Evolutionary conservation across 2,329 filamentous ascomycete species (phyloP), one percentile per base, ranked within the genome.

Genomic region (Talaromyces albobiverticillius): DNA sequence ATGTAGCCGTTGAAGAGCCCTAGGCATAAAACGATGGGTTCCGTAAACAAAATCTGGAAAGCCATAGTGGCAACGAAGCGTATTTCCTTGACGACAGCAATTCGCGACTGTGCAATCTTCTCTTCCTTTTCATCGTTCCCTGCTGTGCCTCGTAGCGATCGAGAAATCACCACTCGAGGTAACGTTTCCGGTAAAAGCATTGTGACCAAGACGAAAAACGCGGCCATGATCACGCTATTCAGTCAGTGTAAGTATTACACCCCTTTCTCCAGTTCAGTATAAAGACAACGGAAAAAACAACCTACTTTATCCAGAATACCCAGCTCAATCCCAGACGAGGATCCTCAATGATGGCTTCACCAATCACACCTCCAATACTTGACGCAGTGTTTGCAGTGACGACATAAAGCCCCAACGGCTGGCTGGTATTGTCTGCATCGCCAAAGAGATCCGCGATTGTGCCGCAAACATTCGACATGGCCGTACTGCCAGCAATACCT

Each of bases 331-430:
- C 70, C 57, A 75, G 58, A 36, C 61, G 60, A 7, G 54, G 47
- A 46, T 75, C 74, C 13, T 68, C 68, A 0, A 62, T 62, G 34
- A 76, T 74, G 67, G 69, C 68, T 54, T 70, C 70, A 9, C 73
- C 72, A 32, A 75, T 61, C 1, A 71, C 70, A n/a, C 70, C 71
- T 8, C 73, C 73, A 36, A 76, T 53, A 31, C 67, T 70, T 10
- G 72, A 72, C 5, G 72, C 73, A 29, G 67, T 65, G 53, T 75
- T 75, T 23, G 72, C 72, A 45, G 62, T 66, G 53, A 68, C 60
- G 16, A 75, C 73, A 57, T 75, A 76, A 5, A 76, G 59, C 11
- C 71, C 73, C 73, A 76, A 74, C 13, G 73, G 72, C 59, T 76
- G 73, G 5, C 68, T 71, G 14, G 72, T 71, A 22, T 67, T 68